These are phyloP conservation scores for Colletotrichum australisinense DNA, from an alignment of 2,329 filamentous ascomycete genomes.

Conservation along the genomic window DNA sequence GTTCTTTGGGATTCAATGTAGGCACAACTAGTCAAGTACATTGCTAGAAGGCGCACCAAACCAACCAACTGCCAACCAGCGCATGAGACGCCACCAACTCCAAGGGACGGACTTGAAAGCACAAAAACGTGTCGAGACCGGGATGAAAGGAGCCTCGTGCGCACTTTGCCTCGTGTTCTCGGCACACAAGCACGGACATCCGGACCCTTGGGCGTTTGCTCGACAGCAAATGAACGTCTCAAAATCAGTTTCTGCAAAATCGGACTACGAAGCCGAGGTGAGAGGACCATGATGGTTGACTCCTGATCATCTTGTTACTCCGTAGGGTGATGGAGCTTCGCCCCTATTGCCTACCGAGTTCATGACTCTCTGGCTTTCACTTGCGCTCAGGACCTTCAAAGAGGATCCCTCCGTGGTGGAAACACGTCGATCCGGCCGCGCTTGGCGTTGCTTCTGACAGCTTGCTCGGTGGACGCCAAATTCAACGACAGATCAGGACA, in stretches of 20 bases:
- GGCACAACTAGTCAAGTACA: not conserved
- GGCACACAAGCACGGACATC: constrained; percentile 9
- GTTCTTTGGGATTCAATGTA: not conserved
- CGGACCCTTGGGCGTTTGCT: not conserved
- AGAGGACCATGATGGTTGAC: constrained; percentile 11
- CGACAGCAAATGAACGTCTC: not conserved
- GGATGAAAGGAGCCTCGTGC: constrained; percentile 23
- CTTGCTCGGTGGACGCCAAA: constrained; percentile 6
- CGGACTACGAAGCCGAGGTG: constrained; percentile 7
- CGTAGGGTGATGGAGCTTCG: not conserved
- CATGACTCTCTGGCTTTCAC: constrained; percentile 7
- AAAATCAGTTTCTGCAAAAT: not conserved
- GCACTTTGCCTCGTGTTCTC: constrained; percentile 20
- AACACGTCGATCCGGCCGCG: not conserved
- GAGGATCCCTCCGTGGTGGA: not conserved
- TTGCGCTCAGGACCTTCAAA: not conserved
- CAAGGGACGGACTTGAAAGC: constrained; percentile 13
- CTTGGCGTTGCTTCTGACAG: constrained; percentile 11
- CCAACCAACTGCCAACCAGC: not conserved
- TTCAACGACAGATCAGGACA: constrained; percentile 6
- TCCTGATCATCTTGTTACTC: not conserved
- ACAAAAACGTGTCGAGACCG: constrained; percentile 25
- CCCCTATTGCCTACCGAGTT: not conserved
- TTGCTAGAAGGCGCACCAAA: not conserved
- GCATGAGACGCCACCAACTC: constrained; percentile 2